Evolutionary conservation across 176 grass and related monocot species (phyloP), one percentile per base, ranked within the genome.

Genomic region (Eleusine coracana): DNA sequence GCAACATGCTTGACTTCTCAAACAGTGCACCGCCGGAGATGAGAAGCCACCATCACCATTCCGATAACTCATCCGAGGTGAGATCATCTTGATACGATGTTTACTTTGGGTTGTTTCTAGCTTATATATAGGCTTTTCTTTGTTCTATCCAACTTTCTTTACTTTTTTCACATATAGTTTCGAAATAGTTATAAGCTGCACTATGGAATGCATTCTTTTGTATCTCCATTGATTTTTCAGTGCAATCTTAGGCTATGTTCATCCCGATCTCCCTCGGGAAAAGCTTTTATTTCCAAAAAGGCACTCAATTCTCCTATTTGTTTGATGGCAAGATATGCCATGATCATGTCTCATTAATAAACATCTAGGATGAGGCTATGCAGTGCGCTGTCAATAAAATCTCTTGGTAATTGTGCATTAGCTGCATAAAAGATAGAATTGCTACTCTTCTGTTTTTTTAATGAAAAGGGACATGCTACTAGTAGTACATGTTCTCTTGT

Each of bases 1-100:
- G 89, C 81, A 99, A 90, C 93, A 92, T 96, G 89, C 69, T 99
- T 39, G 91, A 99, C 77, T 96, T 99, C 91, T 90, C 97, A 0
- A 96, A 92, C 71, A 90, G 52, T 51, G 34, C 80, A 7, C 84
- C 86, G 16, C 90, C 86, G 10, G 90, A 91, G 82, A 65, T 87
- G 20, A 83, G 85, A 61, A 83, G 74, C 55, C 79, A 87, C 40
- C 79, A 83, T 45, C 92, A 91, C 69, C 77, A 85, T 36, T 84
- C 89, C 64, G 91, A 92, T 16, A 93, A 96, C 70, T 99, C 91
- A 66, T 96, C 93, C 13, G 97, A 99, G 97, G 93, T 99, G 78
- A 79, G 28, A 84, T 55, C 20, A 74, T 21, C 45, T 51, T 70
- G 31, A 71, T 59, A 37, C 12, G 16, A 69, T 80, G 3, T 42